Conservation (phyloP, 148 eudicot genomes). For the Pharnaceum exiguum region DNA sequence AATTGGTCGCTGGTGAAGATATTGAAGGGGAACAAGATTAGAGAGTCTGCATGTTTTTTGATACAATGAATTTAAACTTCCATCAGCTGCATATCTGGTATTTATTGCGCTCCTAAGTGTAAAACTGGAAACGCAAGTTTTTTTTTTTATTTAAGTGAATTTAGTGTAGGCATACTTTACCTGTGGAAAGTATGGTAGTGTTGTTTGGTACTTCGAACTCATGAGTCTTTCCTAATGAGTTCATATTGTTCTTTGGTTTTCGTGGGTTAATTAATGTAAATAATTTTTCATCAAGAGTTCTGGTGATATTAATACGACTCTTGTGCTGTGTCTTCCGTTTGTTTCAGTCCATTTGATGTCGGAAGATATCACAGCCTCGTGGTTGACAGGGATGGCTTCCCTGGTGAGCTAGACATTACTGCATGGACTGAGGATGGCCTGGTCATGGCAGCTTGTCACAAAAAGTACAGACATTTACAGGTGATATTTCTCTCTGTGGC, state of each 20-base stretch:
- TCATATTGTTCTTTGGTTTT: not conserved
- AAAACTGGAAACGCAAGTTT: no score
- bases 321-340: constrained; percentile 9
- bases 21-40: no score
- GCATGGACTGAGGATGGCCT: constrained; percentile 99
- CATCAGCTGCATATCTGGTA: no score
- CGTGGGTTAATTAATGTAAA: not conserved
- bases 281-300: not conserved
- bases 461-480: constrained; percentile 61
- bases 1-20: no score
- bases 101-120: no score
- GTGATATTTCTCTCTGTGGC: constrained; percentile 27
- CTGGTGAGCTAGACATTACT: constrained; percentile 84
- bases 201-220: no score
- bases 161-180: no score
- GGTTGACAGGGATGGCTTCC: constrained; percentile 79
- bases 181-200: no score
- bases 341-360: constrained; percentile 81
- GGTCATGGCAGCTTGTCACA: constrained; percentile 97
- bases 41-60: no score
- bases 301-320: not conserved
- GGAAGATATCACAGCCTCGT: constrained; percentile 99
- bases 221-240: no score
- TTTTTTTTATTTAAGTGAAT: no score
- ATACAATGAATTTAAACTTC: no score